phyloP scores from a whole-genome alignment of 371 early-diverging fungal species.

The Syncephalastrum monosporum region DNA sequence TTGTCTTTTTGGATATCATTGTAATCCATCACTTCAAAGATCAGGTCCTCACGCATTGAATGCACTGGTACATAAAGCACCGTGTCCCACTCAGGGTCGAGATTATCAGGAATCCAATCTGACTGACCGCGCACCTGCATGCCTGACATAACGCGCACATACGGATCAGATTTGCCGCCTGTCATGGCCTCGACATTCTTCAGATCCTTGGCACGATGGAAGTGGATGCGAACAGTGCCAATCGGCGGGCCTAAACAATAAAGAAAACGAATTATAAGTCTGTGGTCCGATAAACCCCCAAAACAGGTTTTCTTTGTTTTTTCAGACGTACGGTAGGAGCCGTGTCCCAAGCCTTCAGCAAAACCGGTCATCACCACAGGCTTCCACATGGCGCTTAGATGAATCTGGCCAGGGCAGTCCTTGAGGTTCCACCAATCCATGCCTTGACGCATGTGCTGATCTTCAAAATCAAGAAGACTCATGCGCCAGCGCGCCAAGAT shows the following conservation, averaged over 20 bases:
- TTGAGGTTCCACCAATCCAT: conserved; percentile 55
- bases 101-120: conserved; percentile 62
- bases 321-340: conserved; percentile 28
- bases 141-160: conserved; percentile 67
- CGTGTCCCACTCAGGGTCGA: conserved; percentile 89
- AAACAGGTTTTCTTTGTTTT: neutral
- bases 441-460: conserved; percentile 33
- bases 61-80: conserved; percentile 70
- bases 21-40: conserved; percentile 80
- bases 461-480: conserved; percentile 26
- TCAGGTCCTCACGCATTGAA: conserved; percentile 65
- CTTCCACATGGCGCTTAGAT: conserved; percentile 55
- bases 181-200: conserved; percentile 70
- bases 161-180: conserved; percentile 86
- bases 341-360: conserved; percentile 39
- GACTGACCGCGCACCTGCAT: conserved; percentile 64
- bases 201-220: conserved; percentile 71
- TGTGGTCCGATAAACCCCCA: no score
- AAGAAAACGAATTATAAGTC: neutral
- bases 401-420: conserved; percentile 50
- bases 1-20: conserved; percentile 71
- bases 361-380: conserved; percentile 55
- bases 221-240: conserved; percentile 81
- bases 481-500: conserved; percentile 33
- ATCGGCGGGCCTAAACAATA: conserved; percentile 54